Percentiles rank a stretch among this genome's conserved stretches.
Conservation (phyloP, 2,329 filamentous ascomycete species). For the Cytospora schulzeri region DNA sequence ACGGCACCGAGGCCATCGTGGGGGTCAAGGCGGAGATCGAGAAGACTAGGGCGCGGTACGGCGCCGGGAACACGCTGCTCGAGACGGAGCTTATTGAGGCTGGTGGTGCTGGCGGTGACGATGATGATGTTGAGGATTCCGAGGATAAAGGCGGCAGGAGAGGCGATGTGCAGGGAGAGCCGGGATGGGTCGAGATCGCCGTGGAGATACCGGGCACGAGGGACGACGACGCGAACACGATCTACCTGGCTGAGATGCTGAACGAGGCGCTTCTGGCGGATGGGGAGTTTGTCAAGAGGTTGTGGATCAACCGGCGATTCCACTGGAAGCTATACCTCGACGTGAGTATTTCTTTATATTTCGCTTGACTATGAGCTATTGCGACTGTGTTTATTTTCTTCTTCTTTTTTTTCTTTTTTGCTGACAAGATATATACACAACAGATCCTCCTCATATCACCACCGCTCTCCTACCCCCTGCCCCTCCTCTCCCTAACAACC, state of each 20-base stretch:
- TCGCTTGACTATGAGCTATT: not conserved
- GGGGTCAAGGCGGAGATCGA: conserved; percentile 96
- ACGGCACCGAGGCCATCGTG: conserved; percentile 94
- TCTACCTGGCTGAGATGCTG: conserved; percentile 87
- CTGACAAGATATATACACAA: conserved; percentile 41
- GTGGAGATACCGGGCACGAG: conserved; percentile 90
- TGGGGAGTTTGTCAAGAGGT: conserved; percentile 66
- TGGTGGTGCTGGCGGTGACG: conserved; percentile 39
- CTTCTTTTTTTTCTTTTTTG: not conserved
- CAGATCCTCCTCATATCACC: conserved; percentile 93
- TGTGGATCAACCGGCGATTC: conserved; percentile 88
- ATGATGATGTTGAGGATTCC: conserved; percentile 42
- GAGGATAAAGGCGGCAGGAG: conserved; percentile 38
- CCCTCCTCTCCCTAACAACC: conserved; percentile 87
- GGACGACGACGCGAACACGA: conserved; percentile 87
- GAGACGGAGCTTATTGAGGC: conserved; percentile 30
- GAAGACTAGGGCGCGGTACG: conserved; percentile 53
- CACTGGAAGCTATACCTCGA: conserved; percentile 98
- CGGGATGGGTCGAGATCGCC: conserved; percentile 83
- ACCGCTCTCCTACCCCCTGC: conserved; percentile 88
- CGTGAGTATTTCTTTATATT: conserved; percentile 54
- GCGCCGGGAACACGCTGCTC: conserved; percentile 32
- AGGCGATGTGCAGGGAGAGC: conserved; percentile 43
- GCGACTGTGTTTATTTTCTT: not conserved
- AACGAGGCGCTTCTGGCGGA: conserved; percentile 80